A percentile compares a stretch with the other conserved stretches of the same genome.
These are phyloP conservation scores for Monilinia fructigena DNA, from an alignment of 2,329 filamentous ascomycete genomes.

Conservation along the genomic window DNA sequence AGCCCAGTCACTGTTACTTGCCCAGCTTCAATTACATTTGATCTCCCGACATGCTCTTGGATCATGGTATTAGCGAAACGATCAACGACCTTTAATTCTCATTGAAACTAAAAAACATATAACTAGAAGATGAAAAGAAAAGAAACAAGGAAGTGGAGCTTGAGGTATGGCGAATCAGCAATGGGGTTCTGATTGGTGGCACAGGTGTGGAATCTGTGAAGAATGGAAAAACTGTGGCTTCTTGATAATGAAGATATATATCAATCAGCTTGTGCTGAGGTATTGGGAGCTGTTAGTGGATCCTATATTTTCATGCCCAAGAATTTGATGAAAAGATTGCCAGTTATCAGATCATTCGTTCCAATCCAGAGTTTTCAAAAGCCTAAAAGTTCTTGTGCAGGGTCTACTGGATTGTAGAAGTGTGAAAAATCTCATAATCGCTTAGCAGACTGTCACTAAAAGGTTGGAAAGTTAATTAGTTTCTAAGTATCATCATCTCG, in stretches of 20 bases:
- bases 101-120: neutral
- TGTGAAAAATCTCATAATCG: too few relatives aligned
- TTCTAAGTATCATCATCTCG: neutral
- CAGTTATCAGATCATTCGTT: too few relatives aligned
- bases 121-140: neutral
- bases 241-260: neutral
- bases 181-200: neutral
- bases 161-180: neutral
- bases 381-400: too few relatives aligned
- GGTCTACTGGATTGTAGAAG: too few relatives aligned
- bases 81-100: neutral
- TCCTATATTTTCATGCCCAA: neutral
- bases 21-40: too few relatives aligned
- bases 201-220: neutral
- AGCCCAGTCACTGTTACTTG: neutral
- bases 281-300: neutral
- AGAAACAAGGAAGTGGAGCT: neutral
- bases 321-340: neutral
- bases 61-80: neutral
- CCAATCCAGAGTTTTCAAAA: too few relatives aligned
- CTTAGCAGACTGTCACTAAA: too few relatives aligned
- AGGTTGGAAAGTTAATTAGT: too few relatives aligned
- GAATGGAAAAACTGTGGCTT: neutral
- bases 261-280: neutral
- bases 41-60: too few relatives aligned